These are phyloP conservation scores for Candida anglica DNA, from an alignment of 805 yeast species.

Conservation along the genomic window DNA sequence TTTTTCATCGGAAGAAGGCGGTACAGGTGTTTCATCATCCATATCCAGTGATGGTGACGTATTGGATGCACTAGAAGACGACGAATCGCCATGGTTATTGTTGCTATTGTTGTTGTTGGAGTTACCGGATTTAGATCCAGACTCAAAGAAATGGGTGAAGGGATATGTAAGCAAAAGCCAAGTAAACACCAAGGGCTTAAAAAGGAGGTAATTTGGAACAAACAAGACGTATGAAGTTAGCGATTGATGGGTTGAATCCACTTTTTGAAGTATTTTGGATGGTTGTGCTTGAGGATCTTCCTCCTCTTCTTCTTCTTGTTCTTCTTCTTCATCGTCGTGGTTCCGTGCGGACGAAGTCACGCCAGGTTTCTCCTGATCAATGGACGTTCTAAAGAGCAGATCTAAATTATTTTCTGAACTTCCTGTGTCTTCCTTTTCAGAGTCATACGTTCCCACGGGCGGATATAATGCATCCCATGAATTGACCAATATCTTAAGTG, in stretches of 20 bases:
- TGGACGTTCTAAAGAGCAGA: constrained; percentile 3
- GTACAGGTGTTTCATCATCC: neutral
- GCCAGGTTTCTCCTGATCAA: constrained; percentile 1
- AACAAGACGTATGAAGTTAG: constrained; percentile 26
- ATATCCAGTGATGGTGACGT: neutral
- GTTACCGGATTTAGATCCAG: neutral
- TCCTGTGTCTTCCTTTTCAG: neutral
- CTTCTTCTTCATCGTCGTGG: constrained; percentile 6
- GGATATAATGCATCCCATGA: constrained; percentile 26
- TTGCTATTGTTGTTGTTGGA: too few species aligned
- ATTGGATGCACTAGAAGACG: too few species aligned
- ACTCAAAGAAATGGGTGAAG: constrained; percentile 23
- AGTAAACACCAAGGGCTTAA: constrained; percentile 47
- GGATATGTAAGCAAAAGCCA: constrained; percentile 59
- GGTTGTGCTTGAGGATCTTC: neutral
- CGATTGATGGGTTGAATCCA: neutral
- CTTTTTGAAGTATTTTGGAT: neutral
- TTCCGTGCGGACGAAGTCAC: neutral
- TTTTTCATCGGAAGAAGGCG: constrained; percentile 19
- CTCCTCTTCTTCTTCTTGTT: constrained; percentile 2
- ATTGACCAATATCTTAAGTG: constrained; percentile 28
- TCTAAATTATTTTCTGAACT: neutral
- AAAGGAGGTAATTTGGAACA: constrained; percentile 45
- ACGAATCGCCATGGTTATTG: too few species aligned
- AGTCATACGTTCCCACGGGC: constrained; percentile 5